Conservation (phyloP, 768 basidiomycete genomes). For the Hericium alpestre region DNA sequence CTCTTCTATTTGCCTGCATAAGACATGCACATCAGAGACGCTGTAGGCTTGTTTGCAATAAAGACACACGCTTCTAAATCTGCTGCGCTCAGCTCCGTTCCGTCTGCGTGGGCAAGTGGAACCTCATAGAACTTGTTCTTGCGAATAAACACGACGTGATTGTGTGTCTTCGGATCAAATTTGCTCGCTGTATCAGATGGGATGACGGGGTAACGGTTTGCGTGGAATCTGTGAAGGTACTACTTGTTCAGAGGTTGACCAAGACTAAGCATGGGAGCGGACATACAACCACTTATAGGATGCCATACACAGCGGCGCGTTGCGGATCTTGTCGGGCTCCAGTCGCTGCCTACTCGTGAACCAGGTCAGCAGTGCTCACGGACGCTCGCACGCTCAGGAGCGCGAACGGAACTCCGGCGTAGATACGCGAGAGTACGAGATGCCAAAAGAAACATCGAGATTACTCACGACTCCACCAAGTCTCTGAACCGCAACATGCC, state of each 20-base stretch:
- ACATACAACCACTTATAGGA: conserved; percentile 91
- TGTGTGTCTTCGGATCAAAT: conserved; percentile 62
- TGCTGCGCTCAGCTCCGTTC: conserved; percentile 61
- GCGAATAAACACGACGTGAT: conserved; percentile 84
- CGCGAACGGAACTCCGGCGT: not conserved
- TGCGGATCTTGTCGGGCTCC: conserved; percentile 79
- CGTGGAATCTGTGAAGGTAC: conserved; percentile 59
- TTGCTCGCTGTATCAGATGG: conserved; percentile 77
- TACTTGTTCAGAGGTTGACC: not conserved
- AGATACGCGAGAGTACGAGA: too few relatives aligned
- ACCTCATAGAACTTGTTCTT: conserved; percentile 90
- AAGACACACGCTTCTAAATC: conserved; percentile 63
- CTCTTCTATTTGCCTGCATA: conserved; percentile 50
- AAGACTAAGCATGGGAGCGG: not conserved
- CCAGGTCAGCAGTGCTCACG: not conserved
- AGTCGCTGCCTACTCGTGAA: conserved; percentile 44
- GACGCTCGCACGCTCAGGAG: not conserved
- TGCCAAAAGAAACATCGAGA: too few relatives aligned
- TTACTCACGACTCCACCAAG: conserved; percentile 64
- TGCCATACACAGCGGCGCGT: conserved; percentile 74
- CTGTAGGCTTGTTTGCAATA: not conserved
- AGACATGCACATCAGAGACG: not conserved
- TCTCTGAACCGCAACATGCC: conserved; percentile 78
- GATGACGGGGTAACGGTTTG: conserved; percentile 77
- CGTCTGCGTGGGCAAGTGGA: conserved; percentile 50